phyloP scores from a whole-genome alignment of 106 monocot genomes.

The Hemerocallis citrina region DNA sequence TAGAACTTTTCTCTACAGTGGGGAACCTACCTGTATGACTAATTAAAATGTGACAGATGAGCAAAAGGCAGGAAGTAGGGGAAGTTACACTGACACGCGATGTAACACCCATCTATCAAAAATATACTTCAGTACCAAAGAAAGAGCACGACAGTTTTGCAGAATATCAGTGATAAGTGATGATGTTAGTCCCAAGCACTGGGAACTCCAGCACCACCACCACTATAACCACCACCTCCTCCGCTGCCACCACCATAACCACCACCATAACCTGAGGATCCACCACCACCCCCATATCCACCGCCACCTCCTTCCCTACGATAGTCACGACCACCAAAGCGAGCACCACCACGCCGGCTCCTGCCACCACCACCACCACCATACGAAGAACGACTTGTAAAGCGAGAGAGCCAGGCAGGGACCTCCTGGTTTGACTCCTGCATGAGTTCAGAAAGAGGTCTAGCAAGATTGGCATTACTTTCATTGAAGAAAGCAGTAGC shows the following conservation, averaged over 20 bases:
- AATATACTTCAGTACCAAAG: conserved; percentile 6
- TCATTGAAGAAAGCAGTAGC: conserved; percentile 95
- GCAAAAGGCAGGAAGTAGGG: conserved; percentile 3
- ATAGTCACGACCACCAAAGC: conserved; percentile 79
- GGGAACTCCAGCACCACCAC: conserved; percentile 14
- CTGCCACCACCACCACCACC: conserved; percentile 45
- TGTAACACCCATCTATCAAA: conserved; percentile 13
- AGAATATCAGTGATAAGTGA: background rate
- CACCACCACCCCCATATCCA: too few species aligned
- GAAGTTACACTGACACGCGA: background rate
- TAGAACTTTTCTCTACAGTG: background rate
- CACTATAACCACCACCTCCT: conserved; percentile 5
- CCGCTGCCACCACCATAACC: conserved; percentile 27
- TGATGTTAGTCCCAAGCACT: conserved; percentile 59
- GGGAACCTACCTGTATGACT: conserved; percentile 8
- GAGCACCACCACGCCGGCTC: conserved; percentile 31
- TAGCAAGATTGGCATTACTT: conserved; percentile 41
- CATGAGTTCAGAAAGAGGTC: conserved; percentile 68
- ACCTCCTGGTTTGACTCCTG: conserved; percentile 80
- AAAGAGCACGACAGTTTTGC: conserved; percentile 1
- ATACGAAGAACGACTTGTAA: conserved; percentile 33
- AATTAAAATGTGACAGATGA: background rate
- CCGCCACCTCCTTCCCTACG: conserved; percentile 34
- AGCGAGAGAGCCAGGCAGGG: conserved; percentile 59
- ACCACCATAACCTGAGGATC: conserved; percentile 2